Evolutionary conservation across 768 basidiomycete genomes (phyloP).

Genomic region (Suillus subaureus): DNA sequence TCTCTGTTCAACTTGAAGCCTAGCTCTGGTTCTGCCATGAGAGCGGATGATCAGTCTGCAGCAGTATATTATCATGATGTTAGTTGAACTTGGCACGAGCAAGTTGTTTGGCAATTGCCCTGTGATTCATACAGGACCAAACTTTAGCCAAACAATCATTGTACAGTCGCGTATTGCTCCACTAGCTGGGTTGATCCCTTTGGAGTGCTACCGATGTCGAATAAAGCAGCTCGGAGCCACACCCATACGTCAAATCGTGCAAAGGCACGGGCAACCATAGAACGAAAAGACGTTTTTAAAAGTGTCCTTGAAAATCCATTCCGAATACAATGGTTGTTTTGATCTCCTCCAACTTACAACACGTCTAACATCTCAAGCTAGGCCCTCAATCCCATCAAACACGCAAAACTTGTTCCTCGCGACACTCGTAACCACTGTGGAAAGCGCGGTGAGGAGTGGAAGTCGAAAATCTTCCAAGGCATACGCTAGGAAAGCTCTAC

Average conservation of each 20-base stretch:
- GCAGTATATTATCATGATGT: background rate
- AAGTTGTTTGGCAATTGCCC: background rate
- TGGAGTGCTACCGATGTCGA: slow-evolving; percentile 40
- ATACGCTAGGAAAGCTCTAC: background rate
- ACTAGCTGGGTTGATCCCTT: background rate
- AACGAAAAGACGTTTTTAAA: slow-evolving; percentile 69
- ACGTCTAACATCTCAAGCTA: slow-evolving; percentile 27
- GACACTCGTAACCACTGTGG: slow-evolving; percentile 49
- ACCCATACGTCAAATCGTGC: slow-evolving; percentile 67
- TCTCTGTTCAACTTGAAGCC: slow-evolving; percentile 40
- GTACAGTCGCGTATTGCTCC: too few relatives aligned
- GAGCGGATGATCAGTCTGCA: background rate
- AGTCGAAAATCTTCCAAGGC: background rate
- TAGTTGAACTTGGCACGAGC: background rate
- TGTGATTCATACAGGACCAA: background rate
- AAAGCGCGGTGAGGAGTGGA: slow-evolving; percentile 31
- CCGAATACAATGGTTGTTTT: slow-evolving; percentile 51
- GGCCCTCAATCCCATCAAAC: slow-evolving; percentile 54
- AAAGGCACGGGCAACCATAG: slow-evolving; percentile 42
- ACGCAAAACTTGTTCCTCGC: slow-evolving; percentile 61
- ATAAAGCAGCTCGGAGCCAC: slow-evolving; percentile 52
- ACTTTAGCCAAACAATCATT: background rate
- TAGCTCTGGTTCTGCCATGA: slow-evolving; percentile 4
- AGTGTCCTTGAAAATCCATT: slow-evolving; percentile 43
- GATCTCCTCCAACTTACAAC: slow-evolving; percentile 10